Evolutionary conservation across 306 rosid genomes (phyloP).

Genomic region (cucumber (Cucumis sativus)): Cucumber_9930_V3 NC_026660.2:12442001-12442500

Average conservation of each 20-base stretch:
- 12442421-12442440: too few species aligned
- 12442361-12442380: constrained; percentile 94
- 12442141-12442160: constrained; percentile 73
- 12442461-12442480: constrained; percentile 1
- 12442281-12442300: constrained; percentile 42
- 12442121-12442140: constrained; percentile 84
- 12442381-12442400: constrained; percentile 18
- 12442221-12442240: neutral
- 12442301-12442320: constrained; percentile 91
- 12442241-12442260: neutral
- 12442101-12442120: constrained; percentile 43
- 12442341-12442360: constrained; percentile 87
- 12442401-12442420: neutral
- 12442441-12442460: neutral
- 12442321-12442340: constrained; percentile 95
- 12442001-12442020: constrained; percentile 55
- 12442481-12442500: constrained; percentile 14
- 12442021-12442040: constrained; percentile 32
- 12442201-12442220: constrained; percentile 20
- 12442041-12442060: neutral
- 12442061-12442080: neutral
- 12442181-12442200: constrained; percentile 61
- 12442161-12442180: constrained; percentile 76
- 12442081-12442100: constrained; percentile 19
- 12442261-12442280: neutral